phyloP scores from a whole-genome alignment of 805 yeast species.

The Hemisphaericaspora nanyangensis region DNA sequence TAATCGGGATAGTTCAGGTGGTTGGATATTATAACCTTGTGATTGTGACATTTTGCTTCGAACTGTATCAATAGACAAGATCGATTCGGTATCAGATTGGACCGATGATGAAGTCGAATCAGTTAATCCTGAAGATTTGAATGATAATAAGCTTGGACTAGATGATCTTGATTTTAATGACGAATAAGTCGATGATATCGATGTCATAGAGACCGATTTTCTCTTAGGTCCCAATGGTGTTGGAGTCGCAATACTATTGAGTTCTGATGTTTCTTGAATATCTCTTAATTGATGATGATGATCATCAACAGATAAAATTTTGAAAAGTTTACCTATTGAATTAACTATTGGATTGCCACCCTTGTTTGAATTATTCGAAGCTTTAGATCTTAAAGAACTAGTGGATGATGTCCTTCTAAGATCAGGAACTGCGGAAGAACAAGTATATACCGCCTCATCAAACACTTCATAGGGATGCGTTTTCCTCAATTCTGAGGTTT shows the following conservation, averaged over 20 bases:
- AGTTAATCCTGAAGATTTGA: slow-evolving; percentile 33
- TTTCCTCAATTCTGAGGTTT: slow-evolving; percentile 38
- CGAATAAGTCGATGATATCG: slow-evolving; percentile 32
- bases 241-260: neutral
- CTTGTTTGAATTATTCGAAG: neutral
- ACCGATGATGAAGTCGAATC: slow-evolving; percentile 31
- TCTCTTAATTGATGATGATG: slow-evolving; percentile 3
- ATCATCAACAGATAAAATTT: slow-evolving; percentile 32
- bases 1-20: slow-evolving; percentile 34
- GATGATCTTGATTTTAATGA: slow-evolving; percentile 30
- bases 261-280: slow-evolving; percentile 2
- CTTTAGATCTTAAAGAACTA: neutral
- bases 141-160: slow-evolving; percentile 37
- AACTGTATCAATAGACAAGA: slow-evolving; percentile 6
- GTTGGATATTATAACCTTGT: slow-evolving; percentile 14
- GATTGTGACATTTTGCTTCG: slow-evolving; percentile 1
- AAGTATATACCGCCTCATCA: slow-evolving; percentile 59
- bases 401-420: slow-evolving; percentile 2
- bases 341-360: slow-evolving; percentile 21
- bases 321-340: slow-evolving; percentile 35
- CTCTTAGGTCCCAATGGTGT: slow-evolving; percentile 10
- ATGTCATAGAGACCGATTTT: slow-evolving; percentile 33
- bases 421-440: slow-evolving; percentile 16
- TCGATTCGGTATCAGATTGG: slow-evolving; percentile 25
- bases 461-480: slow-evolving; percentile 61